Percentiles rank a stretch among this genome's conserved stretches.
phyloP scores from a whole-genome alignment of 1,284 basidiomycete species.

The Ganoderma sinense region DNA sequence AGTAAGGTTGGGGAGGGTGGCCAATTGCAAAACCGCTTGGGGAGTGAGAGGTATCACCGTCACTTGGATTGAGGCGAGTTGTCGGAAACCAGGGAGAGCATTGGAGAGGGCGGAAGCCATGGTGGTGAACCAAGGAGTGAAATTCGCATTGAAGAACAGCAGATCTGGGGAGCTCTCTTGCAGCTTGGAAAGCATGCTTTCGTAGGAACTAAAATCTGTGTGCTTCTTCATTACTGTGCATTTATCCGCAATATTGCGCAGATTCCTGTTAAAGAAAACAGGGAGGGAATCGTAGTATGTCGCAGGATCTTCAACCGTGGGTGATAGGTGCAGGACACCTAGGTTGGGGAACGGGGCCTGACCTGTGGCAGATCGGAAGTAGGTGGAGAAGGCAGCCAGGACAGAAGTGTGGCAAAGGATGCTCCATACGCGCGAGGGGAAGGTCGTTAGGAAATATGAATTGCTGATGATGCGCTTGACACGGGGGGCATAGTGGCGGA shows the following conservation, averaged over 20 bases:
- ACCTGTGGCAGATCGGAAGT: background rate
- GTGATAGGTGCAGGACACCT: background rate
- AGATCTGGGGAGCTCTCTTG: background rate
- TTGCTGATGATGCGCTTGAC: conserved; percentile 5
- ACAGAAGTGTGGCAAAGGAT: background rate
- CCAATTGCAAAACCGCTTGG: background rate
- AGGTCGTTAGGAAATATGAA: background rate
- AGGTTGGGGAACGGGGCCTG: background rate
- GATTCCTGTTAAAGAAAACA: background rate
- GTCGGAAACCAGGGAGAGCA: background rate
- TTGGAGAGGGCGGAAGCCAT: background rate
- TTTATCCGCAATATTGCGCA: background rate
- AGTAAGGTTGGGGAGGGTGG: background rate
- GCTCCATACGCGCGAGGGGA: background rate
- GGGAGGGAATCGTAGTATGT: background rate
- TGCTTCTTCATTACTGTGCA: background rate
- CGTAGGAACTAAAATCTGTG: background rate
- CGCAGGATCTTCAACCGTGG: background rate
- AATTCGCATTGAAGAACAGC: background rate
- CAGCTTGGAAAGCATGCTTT: background rate
- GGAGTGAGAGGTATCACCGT: background rate
- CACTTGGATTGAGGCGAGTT: background rate
- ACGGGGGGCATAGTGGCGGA: conserved; percentile 7
- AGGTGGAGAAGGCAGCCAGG: background rate
- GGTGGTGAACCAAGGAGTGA: background rate